Evolutionary conservation across 208 protist genomes (phyloP).

Genomic region (Wallacemonas sp.): DNA sequence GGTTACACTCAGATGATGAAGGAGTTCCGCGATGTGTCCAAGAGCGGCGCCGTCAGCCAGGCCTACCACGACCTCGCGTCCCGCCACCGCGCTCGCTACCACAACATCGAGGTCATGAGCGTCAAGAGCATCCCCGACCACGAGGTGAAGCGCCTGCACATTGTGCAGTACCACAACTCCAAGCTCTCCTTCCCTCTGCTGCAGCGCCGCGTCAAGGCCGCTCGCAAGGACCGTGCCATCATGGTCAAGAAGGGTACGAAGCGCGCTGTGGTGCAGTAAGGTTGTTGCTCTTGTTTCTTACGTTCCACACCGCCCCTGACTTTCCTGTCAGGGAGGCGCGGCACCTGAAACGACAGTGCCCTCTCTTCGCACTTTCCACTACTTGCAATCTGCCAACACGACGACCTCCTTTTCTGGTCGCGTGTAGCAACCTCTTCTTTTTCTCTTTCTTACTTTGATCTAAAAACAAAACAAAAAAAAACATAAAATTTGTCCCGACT

Average conservation of each 20-base stretch:
- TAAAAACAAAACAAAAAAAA: slow-evolving; percentile 21
- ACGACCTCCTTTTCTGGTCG: no score
- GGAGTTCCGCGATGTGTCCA: slow-evolving; percentile 98
- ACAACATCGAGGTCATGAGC: slow-evolving; percentile 97
- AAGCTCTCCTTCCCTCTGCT: slow-evolving; percentile 97
- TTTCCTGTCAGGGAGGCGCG: no score
- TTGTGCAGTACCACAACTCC: slow-evolving; percentile 92
- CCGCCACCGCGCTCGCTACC: slow-evolving; percentile 94
- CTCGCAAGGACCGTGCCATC: slow-evolving; percentile 81
- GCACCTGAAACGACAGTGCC: no score
- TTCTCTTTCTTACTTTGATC: slow-evolving; percentile 12
- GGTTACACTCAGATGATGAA: slow-evolving; percentile 99
- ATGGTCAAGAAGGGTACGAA: slow-evolving; percentile 86
- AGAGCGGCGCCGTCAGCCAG: slow-evolving; percentile 95
- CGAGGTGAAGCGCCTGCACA: slow-evolving; percentile 78
- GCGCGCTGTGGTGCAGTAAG: slow-evolving; percentile 76
- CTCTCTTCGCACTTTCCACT: no score
- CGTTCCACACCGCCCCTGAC: not conserved
- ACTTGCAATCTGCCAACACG: no score
- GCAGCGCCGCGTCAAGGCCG: slow-evolving; percentile 79
- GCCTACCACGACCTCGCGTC: slow-evolving; percentile 98
- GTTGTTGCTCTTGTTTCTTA: slow-evolving; percentile 1
- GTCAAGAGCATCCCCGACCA: slow-evolving; percentile 90
- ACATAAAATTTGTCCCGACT: not conserved
- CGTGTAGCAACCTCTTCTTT: not conserved